These are phyloP conservation scores for Physcomitrellopsis africana DNA, from an alignment of 225 moss, liverwort and hornwort species.

Conservation along the genomic window DNA sequence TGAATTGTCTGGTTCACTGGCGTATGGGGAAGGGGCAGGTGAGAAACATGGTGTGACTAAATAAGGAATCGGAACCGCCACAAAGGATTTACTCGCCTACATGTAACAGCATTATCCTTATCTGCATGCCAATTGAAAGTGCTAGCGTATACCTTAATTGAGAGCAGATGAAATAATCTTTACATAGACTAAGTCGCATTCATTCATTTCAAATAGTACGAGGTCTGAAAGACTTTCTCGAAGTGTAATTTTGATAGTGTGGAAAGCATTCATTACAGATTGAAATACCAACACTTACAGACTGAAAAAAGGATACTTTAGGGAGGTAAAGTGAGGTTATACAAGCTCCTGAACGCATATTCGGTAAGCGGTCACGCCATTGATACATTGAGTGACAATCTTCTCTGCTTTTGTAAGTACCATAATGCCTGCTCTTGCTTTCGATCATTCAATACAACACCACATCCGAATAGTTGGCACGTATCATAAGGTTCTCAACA, in stretches of 20 bases:
- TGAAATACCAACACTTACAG: neutral
- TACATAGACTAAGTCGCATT: neutral
- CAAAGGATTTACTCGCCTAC: neutral
- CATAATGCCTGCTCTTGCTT: constrained; percentile 60
- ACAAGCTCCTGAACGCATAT: constrained; percentile 35
- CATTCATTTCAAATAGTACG: neutral
- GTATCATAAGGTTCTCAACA: neutral
- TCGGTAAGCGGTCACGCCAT: constrained; percentile 70
- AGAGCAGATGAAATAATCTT: neutral
- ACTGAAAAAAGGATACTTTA: neutral
- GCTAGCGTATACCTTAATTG: neutral
- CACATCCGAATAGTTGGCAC: constrained; percentile 1
- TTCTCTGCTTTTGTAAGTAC: constrained; percentile 67
- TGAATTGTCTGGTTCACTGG: constrained; percentile 18
- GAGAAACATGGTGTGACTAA: constrained; percentile 51
- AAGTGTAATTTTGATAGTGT: neutral
- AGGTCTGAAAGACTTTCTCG: neutral
- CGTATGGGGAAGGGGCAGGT: constrained; percentile 25
- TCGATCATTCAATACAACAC: constrained; percentile 58
- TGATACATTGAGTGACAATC: constrained; percentile 51
- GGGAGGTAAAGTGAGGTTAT: neutral
- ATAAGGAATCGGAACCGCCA: neutral
- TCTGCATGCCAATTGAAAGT: neutral
- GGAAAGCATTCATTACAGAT: neutral
- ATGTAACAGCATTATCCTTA: neutral